Evolutionary conservation across 371 early-diverging fungal genomes (phyloP), one percentile per base, ranked within the genome.

Genomic region (Syncephalastrum contaminatum): DNA sequence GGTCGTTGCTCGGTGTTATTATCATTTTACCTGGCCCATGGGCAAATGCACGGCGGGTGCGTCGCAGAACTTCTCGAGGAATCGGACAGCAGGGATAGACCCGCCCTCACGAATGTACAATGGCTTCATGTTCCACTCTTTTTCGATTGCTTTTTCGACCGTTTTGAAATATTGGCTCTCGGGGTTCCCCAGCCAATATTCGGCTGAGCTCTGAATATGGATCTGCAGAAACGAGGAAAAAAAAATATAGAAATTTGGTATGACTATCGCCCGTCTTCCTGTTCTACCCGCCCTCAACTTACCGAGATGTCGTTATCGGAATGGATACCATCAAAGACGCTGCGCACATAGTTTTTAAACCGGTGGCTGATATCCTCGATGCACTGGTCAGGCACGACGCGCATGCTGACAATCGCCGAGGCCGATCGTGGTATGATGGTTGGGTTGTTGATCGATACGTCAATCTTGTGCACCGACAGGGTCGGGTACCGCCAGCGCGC

Each of bases 111-210:
- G 80, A 52, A 92, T 89, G 51, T 66, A 84, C 22, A 79, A 50
- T 14, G 82, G 85, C 41, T 82, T 77, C 18, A 72, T 64, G 3
- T 83, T 80, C 87, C 87, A 88, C 58, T 83, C 86, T 49, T 84
- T 60, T 46, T 82, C 75, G 68, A 92, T 84, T 4, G 88, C 90
- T 21, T 72, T 47, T 54, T 85, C 85, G 0, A 88, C 85, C 0
- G 85, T 82, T 60, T 84, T 81, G 58, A 87, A 92, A 58, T 84
- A 90, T 22, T 78, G 64, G 53, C 82, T 79, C 16, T 75, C 67
- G 1, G 84, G 82, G 53, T 92, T 85, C 7, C 88, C 92, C 50
- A 92, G 64, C 92, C 92, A 92, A 82, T 92, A 90, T 47, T 88
- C 82, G 10, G 92, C 86, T 3, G 81, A 75, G 7, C 84, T 86